These are phyloP conservation scores for Wickerhamomyces canadensis DNA, from an alignment of 805 yeast species.

Conservation along the genomic window DNA sequence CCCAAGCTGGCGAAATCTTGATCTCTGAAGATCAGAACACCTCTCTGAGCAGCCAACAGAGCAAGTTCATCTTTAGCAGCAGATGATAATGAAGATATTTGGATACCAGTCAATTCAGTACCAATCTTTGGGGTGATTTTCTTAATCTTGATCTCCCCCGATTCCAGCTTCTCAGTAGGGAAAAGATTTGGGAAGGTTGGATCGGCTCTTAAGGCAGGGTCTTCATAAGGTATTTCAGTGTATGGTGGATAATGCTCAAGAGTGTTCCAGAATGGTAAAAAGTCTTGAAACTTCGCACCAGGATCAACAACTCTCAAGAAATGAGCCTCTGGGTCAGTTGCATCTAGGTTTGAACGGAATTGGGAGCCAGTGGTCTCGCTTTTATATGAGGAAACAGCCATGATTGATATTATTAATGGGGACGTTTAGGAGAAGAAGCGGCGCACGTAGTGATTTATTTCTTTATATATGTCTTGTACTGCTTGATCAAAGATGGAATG, in stretches of 20 bases:
- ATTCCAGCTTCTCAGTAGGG: conserved; percentile 12
- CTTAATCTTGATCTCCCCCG: conserved; percentile 7
- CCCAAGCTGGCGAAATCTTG: conserved; percentile 55
- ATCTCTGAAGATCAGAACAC: conserved; percentile 54
- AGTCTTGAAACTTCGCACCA: conserved; percentile 22
- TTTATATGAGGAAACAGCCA: conserved; percentile 8
- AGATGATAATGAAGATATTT: conserved; percentile 44
- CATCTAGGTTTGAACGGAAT: conserved; percentile 6
- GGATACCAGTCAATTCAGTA: conserved; percentile 51
- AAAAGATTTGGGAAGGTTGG: conserved; percentile 17
- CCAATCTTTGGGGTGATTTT: conserved; percentile 54
- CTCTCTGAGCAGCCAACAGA: conserved; percentile 55
- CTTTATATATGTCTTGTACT: too few relatives aligned
- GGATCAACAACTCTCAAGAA: conserved; percentile 6
- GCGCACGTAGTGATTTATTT: too few relatives aligned
- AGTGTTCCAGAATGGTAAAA: conserved; percentile 27
- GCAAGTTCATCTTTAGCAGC: conserved; percentile 64
- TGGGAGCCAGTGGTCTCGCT: conserved; percentile 12
- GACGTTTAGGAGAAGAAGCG: too few relatives aligned
- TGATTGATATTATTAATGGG: background rate
- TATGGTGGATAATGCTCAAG: conserved; percentile 17
- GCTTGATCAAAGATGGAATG: too few relatives aligned
- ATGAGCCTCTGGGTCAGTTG: conserved; percentile 1
- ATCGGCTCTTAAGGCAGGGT: conserved; percentile 17
- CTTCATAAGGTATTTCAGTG: conserved; percentile 3